Base-by-base conservation (phyloP, 805 yeast genomes). In the Yamadazyma akitaensis region DNA sequence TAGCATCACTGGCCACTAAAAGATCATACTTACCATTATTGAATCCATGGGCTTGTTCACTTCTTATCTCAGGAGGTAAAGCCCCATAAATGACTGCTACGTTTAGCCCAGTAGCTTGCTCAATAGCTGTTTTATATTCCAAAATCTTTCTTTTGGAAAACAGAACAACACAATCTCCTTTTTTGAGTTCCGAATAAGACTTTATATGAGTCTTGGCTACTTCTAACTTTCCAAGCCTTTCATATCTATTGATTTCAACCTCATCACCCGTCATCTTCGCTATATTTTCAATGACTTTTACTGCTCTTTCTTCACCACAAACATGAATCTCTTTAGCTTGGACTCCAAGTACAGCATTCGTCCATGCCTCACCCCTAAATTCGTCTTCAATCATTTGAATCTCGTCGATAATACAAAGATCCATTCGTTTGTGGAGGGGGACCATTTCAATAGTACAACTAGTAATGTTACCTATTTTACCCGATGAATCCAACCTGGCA, bases 1-100 rank as follows among this genome's bases (percentile, higher is more conserved):
- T 82, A 0, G 99, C 99, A 68, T 94, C 98, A 2, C 96, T 87
- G 1, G 99, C 98, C 6, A 94, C 87, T 33, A 94, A 70, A n/a
- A 87, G 76, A 57, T 91, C 94, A 51, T 81, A 85, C 31, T 77
- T 76, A 2, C 96, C 92, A n/a, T 61, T 67, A 60, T 94, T 94
- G 64, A 94, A 94, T 40, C 78, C 72, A 25, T 70, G 63, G 0
- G 97, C 96, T 59, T 94, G 97, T 53, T 81, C 80, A 2, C 89
- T 80, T 54, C 99, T 77, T 0, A 92, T 88, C 61, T 94, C 98
- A 0, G 98, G 96, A 0, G 99, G 99, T 37, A 94, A 70, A 0
- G 96, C 91, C 18, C 99, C 99, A 60, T 94, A 94, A 26, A 94
- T 84, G 1, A 94, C 90, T 1, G 96, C 96, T 46, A 92, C 95